Evolutionary conservation across 306 rosid species (phyloP).

Genomic region (Vigna angularis): DNA sequence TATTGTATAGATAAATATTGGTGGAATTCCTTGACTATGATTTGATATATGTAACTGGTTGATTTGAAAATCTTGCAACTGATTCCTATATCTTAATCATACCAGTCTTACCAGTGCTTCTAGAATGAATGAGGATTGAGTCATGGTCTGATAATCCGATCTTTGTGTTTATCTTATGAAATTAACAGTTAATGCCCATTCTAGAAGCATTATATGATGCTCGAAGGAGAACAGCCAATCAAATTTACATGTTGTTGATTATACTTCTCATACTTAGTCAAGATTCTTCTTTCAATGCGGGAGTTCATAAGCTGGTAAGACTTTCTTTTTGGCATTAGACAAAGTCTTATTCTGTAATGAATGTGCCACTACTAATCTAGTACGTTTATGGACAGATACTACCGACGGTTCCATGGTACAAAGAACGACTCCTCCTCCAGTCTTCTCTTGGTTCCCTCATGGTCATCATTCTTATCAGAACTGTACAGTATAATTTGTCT

Average conservation of each 20-base stretch:
- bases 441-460: slow-evolving; percentile 85
- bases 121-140: slow-evolving; percentile 1
- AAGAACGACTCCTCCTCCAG: slow-evolving; percentile 83
- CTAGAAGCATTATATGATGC: slow-evolving; percentile 79
- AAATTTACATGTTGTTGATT: slow-evolving; percentile 83
- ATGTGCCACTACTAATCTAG: slow-evolving; percentile 28
- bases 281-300: slow-evolving; percentile 83
- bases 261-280: slow-evolving; percentile 85
- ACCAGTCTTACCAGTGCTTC: background rate
- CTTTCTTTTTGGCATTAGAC: slow-evolving; percentile 17
- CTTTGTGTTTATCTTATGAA: slow-evolving; percentile 34
- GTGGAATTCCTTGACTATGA: background rate
- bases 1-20: background rate
- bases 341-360: slow-evolving; percentile 17
- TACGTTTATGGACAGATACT: slow-evolving; percentile 57
- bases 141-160: slow-evolving; percentile 16
- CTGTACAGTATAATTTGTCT: slow-evolving; percentile 78
- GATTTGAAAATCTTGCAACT: background rate
- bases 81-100: slow-evolving; percentile 13
- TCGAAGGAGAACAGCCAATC: slow-evolving; percentile 70
- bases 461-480: slow-evolving; percentile 80
- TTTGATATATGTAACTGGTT: slow-evolving; percentile 8
- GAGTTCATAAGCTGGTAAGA: slow-evolving; percentile 81
- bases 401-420: slow-evolving; percentile 78
- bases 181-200: slow-evolving; percentile 79